Base-by-base conservation (phyloP, 179 eudicot species). In the Spergularia azorica region DNA sequence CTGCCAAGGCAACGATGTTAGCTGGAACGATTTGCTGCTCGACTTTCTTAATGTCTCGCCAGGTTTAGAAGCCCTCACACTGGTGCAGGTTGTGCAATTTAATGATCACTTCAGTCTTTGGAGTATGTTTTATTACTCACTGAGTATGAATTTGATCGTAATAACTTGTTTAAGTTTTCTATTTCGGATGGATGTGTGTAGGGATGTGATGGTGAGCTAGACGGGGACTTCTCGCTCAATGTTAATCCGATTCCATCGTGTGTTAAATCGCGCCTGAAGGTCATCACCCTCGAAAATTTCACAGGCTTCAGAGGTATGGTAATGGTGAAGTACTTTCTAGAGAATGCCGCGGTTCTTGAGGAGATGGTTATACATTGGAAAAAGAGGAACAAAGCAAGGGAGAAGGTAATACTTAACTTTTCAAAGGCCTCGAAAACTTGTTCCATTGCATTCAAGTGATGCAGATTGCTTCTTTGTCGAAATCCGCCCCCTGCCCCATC, bases 21-120 rank as follows among this genome's bases (percentile, higher is more conserved):
- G 76, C 64, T 80, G 83, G 83, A 57, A 71, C 32, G 83, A 80
- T 16, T 55, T 80, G 61, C 60, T 80, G 18, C 18, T 80, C 54
- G 79, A 75, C 43, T 80, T 80, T 43, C 71, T 80, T 1, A 56
- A 32, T 17, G 7, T 66, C 62, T 63, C 83, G 39, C 83, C 76
- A 32, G 48, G 72, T 48, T 64, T 80, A 2, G 66, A 80, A 48
- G 16, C 41, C 55, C 83, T 80, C 62, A 75, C 79, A 50, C 5
- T 67, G 38, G 76, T 41, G 54, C 67, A 80, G 82, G 82, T 79
- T 79, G 71, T 32, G 18, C 14, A 48, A 43, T 70, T 11, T 15
- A 39, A 18, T 57, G 5, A 16, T 56, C 41, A 39, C 32, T 65
- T n/a, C 20, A 65, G 32, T 26, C 32, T 26, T 26, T 18, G 38